Evolutionary conservation across 306 rosid species (phyloP).

Genomic region (Quercus agrifolia): DNA sequence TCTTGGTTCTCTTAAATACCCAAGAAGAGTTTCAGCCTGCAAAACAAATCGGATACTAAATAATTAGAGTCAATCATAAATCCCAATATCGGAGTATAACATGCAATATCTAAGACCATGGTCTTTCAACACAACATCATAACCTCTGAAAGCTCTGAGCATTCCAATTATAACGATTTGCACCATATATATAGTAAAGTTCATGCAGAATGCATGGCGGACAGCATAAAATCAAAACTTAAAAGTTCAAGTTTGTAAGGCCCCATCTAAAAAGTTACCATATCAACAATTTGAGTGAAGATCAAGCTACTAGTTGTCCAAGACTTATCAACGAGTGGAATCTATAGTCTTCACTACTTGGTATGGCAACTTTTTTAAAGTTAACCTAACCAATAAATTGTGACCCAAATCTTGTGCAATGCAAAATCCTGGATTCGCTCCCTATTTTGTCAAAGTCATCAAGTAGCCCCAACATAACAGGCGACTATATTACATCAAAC

Average conservation of each 20-base stretch:
- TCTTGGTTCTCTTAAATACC: conserved; percentile 89
- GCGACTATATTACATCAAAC: too few species aligned
- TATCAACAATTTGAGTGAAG: not conserved
- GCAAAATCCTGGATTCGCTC: not conserved
- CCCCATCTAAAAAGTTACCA: too few species aligned
- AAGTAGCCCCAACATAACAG: not conserved
- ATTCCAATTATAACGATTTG: not conserved
- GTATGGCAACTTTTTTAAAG: too few species aligned
- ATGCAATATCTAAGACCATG: too few species aligned
- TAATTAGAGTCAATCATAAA: not conserved
- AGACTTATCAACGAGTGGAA: too few species aligned
- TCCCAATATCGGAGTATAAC: too few species aligned
- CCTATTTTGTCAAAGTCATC: not conserved
- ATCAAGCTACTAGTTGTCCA: not conserved
- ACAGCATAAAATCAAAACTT: not conserved
- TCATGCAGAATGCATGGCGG: not conserved
- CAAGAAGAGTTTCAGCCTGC: conserved; percentile 97
- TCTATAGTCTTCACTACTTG: too few species aligned
- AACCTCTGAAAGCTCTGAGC: not conserved
- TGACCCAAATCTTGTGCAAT: not conserved
- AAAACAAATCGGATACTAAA: conserved; percentile 16
- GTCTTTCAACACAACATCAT: not conserved
- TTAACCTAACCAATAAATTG: too few species aligned
- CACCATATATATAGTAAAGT: not conserved
- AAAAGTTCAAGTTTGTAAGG: not conserved